Evolutionary conservation across 306 rosid genomes (phyloP).

Genomic region (Acacia melanoxylon): DNA sequence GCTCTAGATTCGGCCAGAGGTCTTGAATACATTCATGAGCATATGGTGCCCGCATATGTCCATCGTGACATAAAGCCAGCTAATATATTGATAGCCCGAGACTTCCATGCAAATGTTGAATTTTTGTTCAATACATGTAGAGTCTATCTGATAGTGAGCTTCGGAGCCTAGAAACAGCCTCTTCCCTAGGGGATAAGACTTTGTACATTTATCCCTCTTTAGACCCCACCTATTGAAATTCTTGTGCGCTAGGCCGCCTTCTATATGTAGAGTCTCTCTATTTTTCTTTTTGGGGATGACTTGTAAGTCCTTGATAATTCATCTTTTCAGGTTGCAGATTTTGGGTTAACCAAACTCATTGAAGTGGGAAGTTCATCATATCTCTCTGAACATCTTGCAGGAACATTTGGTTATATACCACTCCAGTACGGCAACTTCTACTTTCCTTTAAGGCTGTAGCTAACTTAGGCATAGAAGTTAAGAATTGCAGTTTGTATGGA

Average conservation of each 20-base stretch:
- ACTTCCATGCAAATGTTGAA: conserved; percentile 79
- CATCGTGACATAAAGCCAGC: conserved; percentile 95
- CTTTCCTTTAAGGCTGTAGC: neutral
- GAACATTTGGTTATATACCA: conserved; percentile 79
- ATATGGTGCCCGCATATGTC: conserved; percentile 90
- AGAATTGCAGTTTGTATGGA: neutral
- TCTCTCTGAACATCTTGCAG: conserved; percentile 35
- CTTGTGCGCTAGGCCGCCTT: neutral
- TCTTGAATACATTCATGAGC: conserved; percentile 95
- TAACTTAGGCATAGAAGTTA: neutral
- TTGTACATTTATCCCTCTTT: no score
- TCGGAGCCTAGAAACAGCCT: no score
- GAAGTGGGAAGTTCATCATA: conserved; percentile 49
- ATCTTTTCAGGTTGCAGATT: conserved; percentile 60
- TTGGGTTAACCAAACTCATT: conserved; percentile 61
- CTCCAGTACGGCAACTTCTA: conserved; percentile 49
- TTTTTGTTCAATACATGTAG: neutral
- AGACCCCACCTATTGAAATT: no score
- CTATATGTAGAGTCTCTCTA: neutral
- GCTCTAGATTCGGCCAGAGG: conserved; percentile 35
- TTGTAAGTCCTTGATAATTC: neutral
- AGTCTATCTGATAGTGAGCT: no score
- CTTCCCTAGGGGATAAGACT: no score
- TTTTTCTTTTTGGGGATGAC: neutral
- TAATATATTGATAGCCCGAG: conserved; percentile 81